Evolutionary conservation across 257 asterid genomes (phyloP).

Genomic region (Plantago major): DNA sequence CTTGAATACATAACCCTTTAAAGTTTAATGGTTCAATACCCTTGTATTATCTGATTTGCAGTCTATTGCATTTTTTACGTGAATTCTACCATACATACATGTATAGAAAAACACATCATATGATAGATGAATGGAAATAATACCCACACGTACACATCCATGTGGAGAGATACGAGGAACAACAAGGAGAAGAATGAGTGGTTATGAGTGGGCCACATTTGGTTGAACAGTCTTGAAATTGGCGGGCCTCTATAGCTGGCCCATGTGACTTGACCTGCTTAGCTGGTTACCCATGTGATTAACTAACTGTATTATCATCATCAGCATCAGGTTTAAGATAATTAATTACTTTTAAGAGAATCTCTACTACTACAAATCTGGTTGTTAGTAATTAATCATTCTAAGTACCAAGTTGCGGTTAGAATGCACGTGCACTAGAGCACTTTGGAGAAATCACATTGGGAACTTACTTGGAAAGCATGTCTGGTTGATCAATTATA

Average conservation of each 20-base stretch:
- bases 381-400: slow-evolving; percentile 10
- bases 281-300: slow-evolving; percentile 38
- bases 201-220: slow-evolving; percentile 19
- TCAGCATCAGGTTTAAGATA: not conserved
- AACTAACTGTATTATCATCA: not conserved
- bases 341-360: slow-evolving; percentile 10
- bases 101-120: no score
- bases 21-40: no score
- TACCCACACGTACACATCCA: slow-evolving; percentile 32
- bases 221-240: slow-evolving; percentile 27
- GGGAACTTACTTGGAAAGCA: slow-evolving; percentile 16
- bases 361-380: slow-evolving; percentile 25
- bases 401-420: slow-evolving; percentile 15
- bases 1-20: no score
- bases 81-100: no score
- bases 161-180: slow-evolving; percentile 23
- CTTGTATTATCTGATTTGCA: no score
- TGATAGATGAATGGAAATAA: not conserved
- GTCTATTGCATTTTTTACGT: no score
- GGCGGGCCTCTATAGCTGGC: slow-evolving; percentile 28
- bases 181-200: not conserved
- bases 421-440: slow-evolving; percentile 31
- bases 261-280: slow-evolving; percentile 28
- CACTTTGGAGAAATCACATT: slow-evolving; percentile 3
- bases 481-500: slow-evolving; percentile 24